Base-by-base conservation (phyloP, 192 early-diverging fungal genomes). In the Mortierella hygrophila region DNA sequence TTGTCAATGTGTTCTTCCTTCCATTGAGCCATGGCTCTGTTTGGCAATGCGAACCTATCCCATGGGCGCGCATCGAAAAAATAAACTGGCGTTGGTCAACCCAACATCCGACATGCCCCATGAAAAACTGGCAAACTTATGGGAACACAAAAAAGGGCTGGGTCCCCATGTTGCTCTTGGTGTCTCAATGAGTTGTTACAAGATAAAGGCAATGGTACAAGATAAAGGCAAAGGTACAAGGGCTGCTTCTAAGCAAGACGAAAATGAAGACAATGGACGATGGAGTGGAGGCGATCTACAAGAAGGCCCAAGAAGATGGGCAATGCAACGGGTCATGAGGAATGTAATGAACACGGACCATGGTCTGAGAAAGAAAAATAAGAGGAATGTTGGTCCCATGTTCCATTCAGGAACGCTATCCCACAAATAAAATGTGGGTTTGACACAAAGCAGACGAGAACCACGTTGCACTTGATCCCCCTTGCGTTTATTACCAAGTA, bases 11-110 rank as follows among this genome's bases (percentile, higher is more conserved):
- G 29, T 60, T 60, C 2, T 23, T 60, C 23, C 21, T 57, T 63
- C 8, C 60, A 63, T 32, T 63, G 6, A 9, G 26, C 26, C n/a
- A 29, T 63, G n/a, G 60, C 60, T 63, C 60, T 29, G 60, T 29
- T 63, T 63, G 60, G 60, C n/a, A 63, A 63, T 32, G n/a, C 60
- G n/a, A 63, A 63, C 18, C 60, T 29, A 60, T 60, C 21, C 54
- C 60, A 63, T 57, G 23, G 26, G 60, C 60, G 60, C 6, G 60
- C 60, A 4, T 29, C 6, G 3, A 63, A 63, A 57, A 8, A 40
- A 63, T 29, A 9, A 63, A 11, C n/a, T 8, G 60, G 60, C 60
- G 26, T 63, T 63, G 60, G n/a, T 63, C 26, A 63, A n/a, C 21
- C 15, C 18, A n/a, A 26, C 26, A 63, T 11, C 60, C 10, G n/a